phyloP scores from a whole-genome alignment of 1,284 basidiomycete species.

The Sporisorium scitamineum region DNA sequence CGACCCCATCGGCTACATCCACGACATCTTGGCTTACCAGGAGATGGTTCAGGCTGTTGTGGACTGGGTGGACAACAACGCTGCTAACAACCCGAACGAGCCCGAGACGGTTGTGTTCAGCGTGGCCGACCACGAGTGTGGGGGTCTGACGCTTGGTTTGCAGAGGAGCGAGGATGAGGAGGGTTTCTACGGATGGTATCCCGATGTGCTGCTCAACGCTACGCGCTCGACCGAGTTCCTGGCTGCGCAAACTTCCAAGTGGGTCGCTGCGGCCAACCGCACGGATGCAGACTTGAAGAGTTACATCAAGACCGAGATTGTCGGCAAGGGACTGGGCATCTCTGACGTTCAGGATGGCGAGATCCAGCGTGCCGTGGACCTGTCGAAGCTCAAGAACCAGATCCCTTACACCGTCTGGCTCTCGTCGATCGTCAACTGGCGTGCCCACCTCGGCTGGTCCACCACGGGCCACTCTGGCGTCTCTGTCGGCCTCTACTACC shows the following conservation, averaged over 20 bases:
- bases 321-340: slow-evolving; percentile 50
- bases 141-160: slow-evolving; percentile 60
- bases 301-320: slow-evolving; percentile 51
- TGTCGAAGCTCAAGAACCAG: slow-evolving; percentile 43
- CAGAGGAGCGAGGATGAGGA: slow-evolving; percentile 54
- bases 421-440: slow-evolving; percentile 55
- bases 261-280: slow-evolving; percentile 50
- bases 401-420: slow-evolving; percentile 48
- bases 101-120: slow-evolving; percentile 60
- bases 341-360: slow-evolving; percentile 54
- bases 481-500: slow-evolving; percentile 53
- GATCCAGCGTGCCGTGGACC: slow-evolving; percentile 43
- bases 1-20: slow-evolving; percentile 64
- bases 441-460: slow-evolving; percentile 59
- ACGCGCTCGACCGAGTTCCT: slow-evolving; percentile 66
- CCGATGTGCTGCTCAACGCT: slow-evolving; percentile 58
- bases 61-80: slow-evolving; percentile 57
- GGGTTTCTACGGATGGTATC: slow-evolving; percentile 56
- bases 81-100: slow-evolving; percentile 33
- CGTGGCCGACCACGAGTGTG: slow-evolving; percentile 67
- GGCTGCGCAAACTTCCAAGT: slow-evolving; percentile 43
- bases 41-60: slow-evolving; percentile 54
- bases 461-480: slow-evolving; percentile 58
- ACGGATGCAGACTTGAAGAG: slow-evolving; percentile 54
- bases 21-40: slow-evolving; percentile 67